Base-by-base conservation (phyloP, 2,329 filamentous ascomycete species). In the Aspergillus cejpii region DNA sequence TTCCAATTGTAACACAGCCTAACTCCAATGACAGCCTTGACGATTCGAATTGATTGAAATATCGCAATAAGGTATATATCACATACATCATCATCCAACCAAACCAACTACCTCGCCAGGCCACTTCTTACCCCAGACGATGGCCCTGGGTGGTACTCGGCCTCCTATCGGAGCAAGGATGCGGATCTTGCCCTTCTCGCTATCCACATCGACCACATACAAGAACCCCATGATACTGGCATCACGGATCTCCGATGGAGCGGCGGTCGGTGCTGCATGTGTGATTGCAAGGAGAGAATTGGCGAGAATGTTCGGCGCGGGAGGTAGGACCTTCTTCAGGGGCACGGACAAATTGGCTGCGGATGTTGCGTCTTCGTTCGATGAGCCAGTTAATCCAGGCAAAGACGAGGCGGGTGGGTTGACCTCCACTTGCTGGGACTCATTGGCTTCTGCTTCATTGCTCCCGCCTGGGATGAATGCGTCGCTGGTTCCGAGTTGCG, bases 131-230 rank as follows among this genome's bases (percentile, higher is more conserved):
- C 87, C 89, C 81, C 86, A 85, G 14, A 97, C 74, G 58, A 97
- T 73, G 4, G 91, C 89, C 60, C 83, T 77, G 53, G 85, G 80
- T 0, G 87, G 88, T 48, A 95, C 75, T 47, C 85, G 77, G 2
- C 89, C 89, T 41, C 85, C 86, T 49, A 95, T 81, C 1, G 92
- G 92, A 14, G 87, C 83, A 47, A 98, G 71, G 15, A 97, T 74
- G 60, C 87, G 85, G 24, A 96, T 74, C 63, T 86, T 85, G 54
- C 81, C 81, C 65, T 85, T 85, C 56, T 85, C 83, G 60, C 87
- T 85, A 60, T 98, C 90, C 3, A 97, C 87, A 50, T 95, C 87
- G 1, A 87, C 84, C 12, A 97, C 85, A 60, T 95, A 96, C 23
- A 96, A 78, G 60, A 94, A 98, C 0, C 92, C 92, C 77, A 94